phyloP scores from a whole-genome alignment of 164 flowering plant genomes.

The Magnolia kwangsiensis region DNA sequence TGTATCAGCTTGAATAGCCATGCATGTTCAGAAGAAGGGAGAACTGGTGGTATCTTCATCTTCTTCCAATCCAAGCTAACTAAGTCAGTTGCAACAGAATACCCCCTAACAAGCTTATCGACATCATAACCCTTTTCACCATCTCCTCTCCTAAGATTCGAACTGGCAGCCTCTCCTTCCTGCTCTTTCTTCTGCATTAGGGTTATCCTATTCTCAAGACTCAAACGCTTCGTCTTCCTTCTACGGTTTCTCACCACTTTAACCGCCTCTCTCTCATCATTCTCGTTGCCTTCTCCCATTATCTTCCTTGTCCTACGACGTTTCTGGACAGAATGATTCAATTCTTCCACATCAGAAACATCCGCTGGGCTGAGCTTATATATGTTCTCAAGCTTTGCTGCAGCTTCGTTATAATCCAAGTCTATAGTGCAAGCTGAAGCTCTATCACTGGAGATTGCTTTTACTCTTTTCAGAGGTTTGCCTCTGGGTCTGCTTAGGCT shows the following conservation, averaged over 20 bases:
- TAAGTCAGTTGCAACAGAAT: slow-evolving; percentile 59
- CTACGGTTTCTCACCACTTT: slow-evolving; percentile 44
- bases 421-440: slow-evolving; percentile 45
- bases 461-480: slow-evolving; percentile 42
- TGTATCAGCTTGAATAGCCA: slow-evolving; percentile 90
- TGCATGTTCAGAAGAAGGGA: slow-evolving; percentile 76
- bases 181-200: slow-evolving; percentile 36
- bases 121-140: slow-evolving; percentile 23
- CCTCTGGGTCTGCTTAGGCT: slow-evolving; percentile 29
- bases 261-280: slow-evolving; percentile 17
- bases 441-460: slow-evolving; percentile 45
- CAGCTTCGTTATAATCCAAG: slow-evolving; percentile 86
- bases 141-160: slow-evolving; percentile 18
- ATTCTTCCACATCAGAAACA: slow-evolving; percentile 38
- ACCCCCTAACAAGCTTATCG: slow-evolving; percentile 67
- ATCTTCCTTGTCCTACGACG: slow-evolving; percentile 37
- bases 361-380: slow-evolving; percentile 62
- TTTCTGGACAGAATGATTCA: slow-evolving; percentile 17
- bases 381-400: slow-evolving; percentile 74
- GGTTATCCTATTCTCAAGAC: slow-evolving; percentile 67
- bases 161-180: slow-evolving; percentile 20
- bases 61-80: slow-evolving; percentile 91
- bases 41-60: slow-evolving; percentile 95
- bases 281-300: slow-evolving; percentile 25
- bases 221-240: slow-evolving; percentile 53